Base-by-base conservation (phyloP, 2,329 filamentous ascomycete species). In the Xylariaceae sp. region DNA sequence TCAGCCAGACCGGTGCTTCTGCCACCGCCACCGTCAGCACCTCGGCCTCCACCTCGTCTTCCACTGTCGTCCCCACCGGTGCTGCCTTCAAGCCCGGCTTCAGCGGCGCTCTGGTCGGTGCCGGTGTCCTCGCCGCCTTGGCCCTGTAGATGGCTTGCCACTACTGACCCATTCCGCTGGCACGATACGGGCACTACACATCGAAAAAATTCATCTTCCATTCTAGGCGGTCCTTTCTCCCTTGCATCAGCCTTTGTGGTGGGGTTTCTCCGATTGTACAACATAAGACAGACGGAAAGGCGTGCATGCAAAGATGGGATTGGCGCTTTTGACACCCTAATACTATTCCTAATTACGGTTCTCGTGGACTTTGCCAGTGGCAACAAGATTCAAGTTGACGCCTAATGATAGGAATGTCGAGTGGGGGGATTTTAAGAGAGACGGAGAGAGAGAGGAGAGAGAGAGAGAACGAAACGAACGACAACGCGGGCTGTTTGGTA, bases 281-380 rank as follows among this genome's bases (percentile, higher is more conserved):
- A 56, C 57, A 55, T 48, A 55, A 42, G 11, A 42, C 37, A 42
- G 11, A 42, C 23, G 23, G 23, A 42, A 42, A 42, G 44, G 56
- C 51, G 57, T 35, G n/a, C 23, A 30, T 56, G 15, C 51, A 6
- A 17, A 62, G n/a, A 57, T 51, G 55, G 59, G 55, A 59, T 56
- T 57, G 50, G 45, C 55, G 47, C 61, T 39, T 57, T 57, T 55
- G 6, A 57, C 57, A 51, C 48, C 55, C 39, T 45, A 42, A 48
- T 59, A 68, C 66, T 63, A 59, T 62, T 69, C 66, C 65, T 70
- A 70, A 70, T 70, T 54, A 66, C 68, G 66, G 64, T 67, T 70
- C 64, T 57, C 23, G 59, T 59, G 50, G 52, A 23, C 54, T 51
- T 6, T 45, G 44, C 48, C 23, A 11, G 42, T 54, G 51, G 61